Conservation (phyloP, 1,284 basidiomycete genomes). For the Moesziomyces antarcticus region DNA sequence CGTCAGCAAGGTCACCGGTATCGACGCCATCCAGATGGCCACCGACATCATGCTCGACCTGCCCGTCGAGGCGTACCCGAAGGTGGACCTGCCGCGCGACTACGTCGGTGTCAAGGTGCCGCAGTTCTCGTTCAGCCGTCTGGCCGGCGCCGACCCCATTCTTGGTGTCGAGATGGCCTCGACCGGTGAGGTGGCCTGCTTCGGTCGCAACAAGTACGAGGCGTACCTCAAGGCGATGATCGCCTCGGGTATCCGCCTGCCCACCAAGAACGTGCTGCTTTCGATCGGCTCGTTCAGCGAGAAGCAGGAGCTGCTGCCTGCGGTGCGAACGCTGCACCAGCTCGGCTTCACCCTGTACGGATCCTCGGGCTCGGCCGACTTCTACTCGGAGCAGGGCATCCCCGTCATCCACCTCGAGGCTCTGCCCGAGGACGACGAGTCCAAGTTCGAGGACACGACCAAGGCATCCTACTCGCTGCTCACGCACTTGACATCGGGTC, state of each 20-base stretch:
- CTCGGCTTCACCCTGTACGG: conserved; percentile 97
- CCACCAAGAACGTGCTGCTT: conserved; percentile 94
- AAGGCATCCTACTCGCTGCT: conserved; percentile 66
- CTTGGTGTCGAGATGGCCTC: conserved; percentile 99
- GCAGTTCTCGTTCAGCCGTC: conserved; percentile 95
- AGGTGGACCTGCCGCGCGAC: conserved; percentile 83
- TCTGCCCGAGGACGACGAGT: conserved; percentile 65
- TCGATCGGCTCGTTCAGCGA: conserved; percentile 96
- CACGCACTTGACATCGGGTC: conserved; percentile 63
- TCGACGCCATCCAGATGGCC: conserved; percentile 97
- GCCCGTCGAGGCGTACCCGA: conserved; percentile 89
- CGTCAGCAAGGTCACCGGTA: conserved; percentile 96
- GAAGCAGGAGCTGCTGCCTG: conserved; percentile 94
- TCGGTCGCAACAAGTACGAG: conserved; percentile 96
- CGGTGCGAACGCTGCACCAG: conserved; percentile 93
- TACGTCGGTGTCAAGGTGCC: conserved; percentile 99
- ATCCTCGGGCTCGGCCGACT: conserved; percentile 86
- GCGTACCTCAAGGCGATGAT: conserved; percentile 97
- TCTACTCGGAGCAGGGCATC: conserved; percentile 66
- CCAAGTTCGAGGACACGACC: conserved; percentile 58
- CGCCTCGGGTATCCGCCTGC: conserved; percentile 91
- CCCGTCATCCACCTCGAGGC: conserved; percentile 67
- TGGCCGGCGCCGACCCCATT: conserved; percentile 95
- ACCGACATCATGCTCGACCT: conserved; percentile 97
- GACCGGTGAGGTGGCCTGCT: conserved; percentile 99